Percentiles rank a stretch among this genome's conserved stretches.
phyloP scores from a whole-genome alignment of 495 filamentous ascomycete species.

The Penicillium argentinense region DNA sequence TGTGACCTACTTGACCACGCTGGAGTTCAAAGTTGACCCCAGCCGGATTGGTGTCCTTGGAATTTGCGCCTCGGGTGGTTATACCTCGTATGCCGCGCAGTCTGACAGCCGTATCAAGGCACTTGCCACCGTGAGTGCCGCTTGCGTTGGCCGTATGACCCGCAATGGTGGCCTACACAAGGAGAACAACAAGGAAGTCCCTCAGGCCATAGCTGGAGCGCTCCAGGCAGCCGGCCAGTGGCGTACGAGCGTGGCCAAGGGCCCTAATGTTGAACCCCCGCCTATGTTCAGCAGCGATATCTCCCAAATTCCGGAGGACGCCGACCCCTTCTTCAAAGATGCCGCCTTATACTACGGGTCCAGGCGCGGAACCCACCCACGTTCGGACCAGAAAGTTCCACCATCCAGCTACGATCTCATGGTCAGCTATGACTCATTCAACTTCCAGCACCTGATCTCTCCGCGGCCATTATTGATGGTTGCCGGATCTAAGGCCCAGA shows the following conservation, averaged over 20 bases:
- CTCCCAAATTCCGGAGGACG: slow-evolving; percentile 10
- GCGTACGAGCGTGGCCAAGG: slow-evolving; percentile 16
- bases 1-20: slow-evolving; percentile 33
- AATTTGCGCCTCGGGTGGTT: slow-evolving; percentile 42
- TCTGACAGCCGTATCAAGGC: slow-evolving; percentile 40
- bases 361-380: slow-evolving; percentile 19
- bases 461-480: slow-evolving; percentile 43
- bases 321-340: slow-evolving; percentile 16
- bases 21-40: slow-evolving; percentile 23
- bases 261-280: slow-evolving; percentile 8
- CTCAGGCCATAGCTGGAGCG: slow-evolving; percentile 11
- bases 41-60: slow-evolving; percentile 39
- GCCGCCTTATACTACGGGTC: slow-evolving; percentile 23
- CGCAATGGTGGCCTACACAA: slow-evolving; percentile 19
- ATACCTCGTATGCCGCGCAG: slow-evolving; percentile 33
- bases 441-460: slow-evolving; percentile 23
- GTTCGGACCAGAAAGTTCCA: slow-evolving; percentile 9
- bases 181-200: slow-evolving; percentile 7
- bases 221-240: slow-evolving; percentile 18
- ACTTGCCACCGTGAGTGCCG: slow-evolving; percentile 31
- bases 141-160: slow-evolving; percentile 29
- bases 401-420: slow-evolving; percentile 30
- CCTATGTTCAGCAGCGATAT: slow-evolving; percentile 14
- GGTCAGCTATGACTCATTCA: slow-evolving; percentile 32
- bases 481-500: slow-evolving; percentile 30